These are phyloP conservation scores for Russula sp. DNA, from an alignment of 768 basidiomycete species.

Conservation along the genomic window DNA sequence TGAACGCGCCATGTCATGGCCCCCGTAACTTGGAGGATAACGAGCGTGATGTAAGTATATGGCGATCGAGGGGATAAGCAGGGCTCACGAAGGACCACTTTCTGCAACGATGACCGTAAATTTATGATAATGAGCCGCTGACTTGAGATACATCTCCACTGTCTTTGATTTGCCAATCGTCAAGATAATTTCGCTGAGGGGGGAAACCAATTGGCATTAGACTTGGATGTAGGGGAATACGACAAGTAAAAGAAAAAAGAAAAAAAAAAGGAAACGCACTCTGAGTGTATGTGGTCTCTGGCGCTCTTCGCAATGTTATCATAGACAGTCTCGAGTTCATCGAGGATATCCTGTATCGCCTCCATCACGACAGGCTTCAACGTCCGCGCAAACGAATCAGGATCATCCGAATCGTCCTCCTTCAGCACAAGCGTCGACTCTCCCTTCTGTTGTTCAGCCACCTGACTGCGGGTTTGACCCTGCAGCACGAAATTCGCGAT, in stretches of 20 bases:
- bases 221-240: neutral
- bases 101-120: constrained; percentile 97
- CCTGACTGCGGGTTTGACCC: constrained; percentile 62
- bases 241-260: neutral
- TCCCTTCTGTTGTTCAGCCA: constrained; percentile 41
- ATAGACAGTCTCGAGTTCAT: constrained; percentile 94
- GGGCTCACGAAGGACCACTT: constrained; percentile 83
- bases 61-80: neutral
- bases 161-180: constrained; percentile 94
- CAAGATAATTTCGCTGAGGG: constrained; percentile 84
- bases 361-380: constrained; percentile 95
- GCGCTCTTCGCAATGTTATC: constrained; percentile 93
- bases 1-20: constrained; percentile 78
- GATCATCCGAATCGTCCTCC: constrained; percentile 72
- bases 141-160: constrained; percentile 89
- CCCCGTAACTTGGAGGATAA: constrained; percentile 59
- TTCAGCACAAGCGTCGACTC: constrained; percentile 58
- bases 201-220: neutral
- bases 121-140: constrained; percentile 84
- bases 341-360: constrained; percentile 93
- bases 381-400: constrained; percentile 70
- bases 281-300: constrained; percentile 96
- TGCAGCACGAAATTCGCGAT: constrained; percentile 81
- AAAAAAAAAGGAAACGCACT: constrained; percentile 53
- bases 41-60: constrained; percentile 15